Evolutionary conservation across 495 filamentous ascomycete species (phyloP), one percentile per base, ranked within the genome.

Genomic region (Astrothelium subdiscretum): DNA sequence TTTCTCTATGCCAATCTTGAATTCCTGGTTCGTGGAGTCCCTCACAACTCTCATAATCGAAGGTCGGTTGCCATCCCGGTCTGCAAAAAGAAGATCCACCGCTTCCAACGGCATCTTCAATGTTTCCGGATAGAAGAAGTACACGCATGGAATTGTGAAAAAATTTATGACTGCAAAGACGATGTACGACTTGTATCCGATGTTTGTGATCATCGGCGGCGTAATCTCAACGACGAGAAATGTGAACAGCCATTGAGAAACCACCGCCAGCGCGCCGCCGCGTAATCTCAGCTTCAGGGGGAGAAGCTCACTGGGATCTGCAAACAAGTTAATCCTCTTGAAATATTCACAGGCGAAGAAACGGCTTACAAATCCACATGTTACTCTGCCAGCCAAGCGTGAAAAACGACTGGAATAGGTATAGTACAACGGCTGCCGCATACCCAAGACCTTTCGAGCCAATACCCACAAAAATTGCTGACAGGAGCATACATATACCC

Each of bases 211-310:
- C 63, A 65, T 65, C 2, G 51, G 27, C 10, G 66, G 66, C 15
- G 66, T 65, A 31, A 68, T 65, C 44, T 65, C 60, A 44, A 68
- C 66, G 15, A 65, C 57, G 1, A 67, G 31, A 38, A 67, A 67
- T 22, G 62, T 67, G 40, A 42, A 67, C 1, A 67, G 58, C 65
- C 65, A 67, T 38, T 67, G 62, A 20, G 60, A 63, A 10, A 64
- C 58, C 4, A 64, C 62, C 1, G 65, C 62, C 5, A 67, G 31
- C 15, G 65, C 65, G n/a, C 62, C 62, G 29, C 65, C 65, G 24
- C 62, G 40, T 3, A 64, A 38, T 22, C 65, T 62, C 4, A 67
- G 44, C 24, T 61, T 54, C 31, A 67, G 48, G 6, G 65, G 65
- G 2, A 67, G 44, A 5, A 67, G n/a, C 43, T 67, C 65, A 48